Base-by-base conservation (phyloP, 2,329 filamentous ascomycete genomes). In the Polychaeton citri region DNA sequence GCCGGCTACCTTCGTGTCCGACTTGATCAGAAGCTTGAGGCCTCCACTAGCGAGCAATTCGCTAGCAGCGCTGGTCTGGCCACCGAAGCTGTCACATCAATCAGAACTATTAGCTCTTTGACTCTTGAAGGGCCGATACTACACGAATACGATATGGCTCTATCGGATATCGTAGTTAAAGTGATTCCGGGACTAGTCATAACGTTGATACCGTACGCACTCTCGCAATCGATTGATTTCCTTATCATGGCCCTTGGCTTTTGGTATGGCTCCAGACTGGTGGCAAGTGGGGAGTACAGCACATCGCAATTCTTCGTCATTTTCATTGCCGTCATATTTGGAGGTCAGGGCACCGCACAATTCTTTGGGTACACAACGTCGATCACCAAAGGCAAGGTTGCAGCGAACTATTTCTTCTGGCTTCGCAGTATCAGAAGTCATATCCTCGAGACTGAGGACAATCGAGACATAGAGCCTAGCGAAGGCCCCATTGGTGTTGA, bases 331-430 rank as follows among this genome's bases (percentile, higher is more conserved):
- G 66, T 80, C 6, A 70, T 81, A 19, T 72, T 81, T 43, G 77
- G 77, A 1, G 75, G 74, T 5, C 76, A 85, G 54, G 64, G 67
- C 0, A 76, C 78, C 0, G 79, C 77, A 1, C 71, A 79, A 41
- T 74, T 76, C 38, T 73, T 85, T 42, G 72, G 72, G 30, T 79
- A 81, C 44, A 73, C 51, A 45, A 55, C 43, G 1, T 50, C 48
- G 2, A 55, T 60, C 35, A 59, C 57, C 2, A 58, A 58, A 36
- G 57, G 49, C 6, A 45, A 42, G n/a, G 39, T 36, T 1, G 53
- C 48, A 2, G 57, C 63, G 3, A 66, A 68, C 39, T 65, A 66
- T 40, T 50, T 66, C 7, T 57, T 66, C 19, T 61, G 61, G 59
- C 50, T 68, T 3, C 54, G 61, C 2, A 53, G 55, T 5, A 39